Conservation (phyloP, 768 basidiomycete genomes). For the Harrya chromipes region DNA sequence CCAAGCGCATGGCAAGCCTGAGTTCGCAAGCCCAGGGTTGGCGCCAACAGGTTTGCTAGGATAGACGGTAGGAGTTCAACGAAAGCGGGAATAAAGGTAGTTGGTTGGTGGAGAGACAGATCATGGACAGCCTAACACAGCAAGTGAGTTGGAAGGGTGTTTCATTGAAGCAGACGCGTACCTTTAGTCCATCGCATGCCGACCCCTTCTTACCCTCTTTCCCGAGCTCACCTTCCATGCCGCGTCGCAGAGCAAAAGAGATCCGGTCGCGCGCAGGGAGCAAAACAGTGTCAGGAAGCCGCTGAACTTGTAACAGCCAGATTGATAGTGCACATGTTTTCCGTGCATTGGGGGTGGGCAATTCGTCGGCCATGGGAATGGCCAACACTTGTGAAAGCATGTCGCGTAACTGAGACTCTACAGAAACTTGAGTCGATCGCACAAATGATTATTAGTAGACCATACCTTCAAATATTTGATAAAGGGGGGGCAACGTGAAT, state of each 20-base stretch:
- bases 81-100: slow-evolving; percentile 69
- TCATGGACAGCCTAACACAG: slow-evolving; percentile 66
- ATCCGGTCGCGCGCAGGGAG: slow-evolving; percentile 64
- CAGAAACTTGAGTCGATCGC: slow-evolving; percentile 4
- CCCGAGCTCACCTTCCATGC: slow-evolving; percentile 79
- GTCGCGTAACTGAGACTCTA: slow-evolving; percentile 56
- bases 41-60: slow-evolving; percentile 59
- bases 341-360: slow-evolving; percentile 83
- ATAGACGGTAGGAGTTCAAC: slow-evolving; percentile 57
- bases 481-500: slow-evolving; percentile 58
- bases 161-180: slow-evolving; percentile 27
- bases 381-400: slow-evolving; percentile 65
- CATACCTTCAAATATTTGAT: slow-evolving; percentile 60
- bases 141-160: slow-evolving; percentile 10
- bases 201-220: slow-evolving; percentile 90
- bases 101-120: slow-evolving; percentile 58
- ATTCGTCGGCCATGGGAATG: slow-evolving; percentile 63
- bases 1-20: slow-evolving; percentile 77
- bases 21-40: slow-evolving; percentile 59
- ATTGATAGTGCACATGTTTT: slow-evolving; percentile 81
- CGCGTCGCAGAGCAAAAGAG: slow-evolving; percentile 67
- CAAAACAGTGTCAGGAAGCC: slow-evolving; percentile 61
- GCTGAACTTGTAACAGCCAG: slow-evolving; percentile 68
- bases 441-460: slow-evolving; percentile 7
- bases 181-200: slow-evolving; percentile 74